Evolutionary conservation across 2,329 filamentous ascomycete genomes (phyloP), one percentile per base, ranked within the genome.

Genomic region (Aspergillus chevalieri): DNA sequence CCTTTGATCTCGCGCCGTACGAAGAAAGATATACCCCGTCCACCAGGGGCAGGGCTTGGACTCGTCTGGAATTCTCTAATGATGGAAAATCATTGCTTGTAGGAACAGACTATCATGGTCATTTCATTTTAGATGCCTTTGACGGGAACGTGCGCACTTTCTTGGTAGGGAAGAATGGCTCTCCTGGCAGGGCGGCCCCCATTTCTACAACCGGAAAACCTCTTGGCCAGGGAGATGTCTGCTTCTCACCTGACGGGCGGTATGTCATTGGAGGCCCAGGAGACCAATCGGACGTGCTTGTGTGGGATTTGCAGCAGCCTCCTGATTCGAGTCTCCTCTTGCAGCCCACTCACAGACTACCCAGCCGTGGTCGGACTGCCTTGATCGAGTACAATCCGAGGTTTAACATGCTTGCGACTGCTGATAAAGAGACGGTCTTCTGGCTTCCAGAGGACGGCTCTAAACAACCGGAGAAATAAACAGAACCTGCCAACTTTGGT

Each of bases 121-220:
- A 98, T 68, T 95, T 93, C 63, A 74, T 98, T 2, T 76, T 98
- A n/a, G 93, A 98, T 65, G 88, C 92, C 1, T 97, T 96, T 65
- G 84, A 89, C 39, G 93, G 92, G 36, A 79, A 78, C 6, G 69
- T 97, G 19, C 88, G 85, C 62, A 85, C 87, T 8, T 90, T 87
- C 65, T 77, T 91, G 49, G 68, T 72, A 41, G 77, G 78, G 9
- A 76, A 75, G 47, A 66, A 65, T 38, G 70, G 71, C 17, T 63
- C 70, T 0, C 71, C 76, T 9, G 77, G 77, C n/a, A 73, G 78
- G 50, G 70, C 74, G 17, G 70, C 72, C 6, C 72, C 75, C 0
- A 67, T 74, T 6, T 74, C 81, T 62, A 65, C 83, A 74, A 68
- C 81, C 70, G 55, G 77, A 70, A 67, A 83, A 72, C 51, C 72